phyloP scores from a whole-genome alignment of 345 rosid species.

The Anacardium occidentale region DNA sequence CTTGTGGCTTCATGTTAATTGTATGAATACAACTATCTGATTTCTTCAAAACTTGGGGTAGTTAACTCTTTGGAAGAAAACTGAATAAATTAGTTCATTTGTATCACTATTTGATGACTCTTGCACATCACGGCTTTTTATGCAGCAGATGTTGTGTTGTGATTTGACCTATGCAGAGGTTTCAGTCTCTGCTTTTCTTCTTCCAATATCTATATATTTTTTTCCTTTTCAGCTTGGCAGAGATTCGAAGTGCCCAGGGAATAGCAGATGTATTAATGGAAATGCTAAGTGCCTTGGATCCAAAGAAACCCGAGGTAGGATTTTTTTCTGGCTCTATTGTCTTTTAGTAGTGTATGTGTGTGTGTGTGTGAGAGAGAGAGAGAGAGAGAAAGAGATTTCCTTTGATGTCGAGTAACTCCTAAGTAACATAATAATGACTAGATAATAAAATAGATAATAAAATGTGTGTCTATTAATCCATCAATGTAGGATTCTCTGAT shows the following conservation, averaged over 20 bases:
- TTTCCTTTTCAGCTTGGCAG: slow-evolving; percentile 51
- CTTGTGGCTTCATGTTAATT: neutral
- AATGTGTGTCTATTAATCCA: neutral
- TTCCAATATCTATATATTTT: neutral
- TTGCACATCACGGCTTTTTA: neutral
- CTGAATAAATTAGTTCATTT: neutral
- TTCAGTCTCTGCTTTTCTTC: neutral
- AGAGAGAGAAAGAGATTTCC: neutral
- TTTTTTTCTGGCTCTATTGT: neutral
- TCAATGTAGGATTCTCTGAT: neutral
- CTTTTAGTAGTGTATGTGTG: slow-evolving; percentile 1
- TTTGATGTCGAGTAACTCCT: neutral
- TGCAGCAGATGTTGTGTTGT: neutral
- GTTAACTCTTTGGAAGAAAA: neutral
- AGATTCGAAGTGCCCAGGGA: slow-evolving; percentile 75
- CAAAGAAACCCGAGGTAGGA: slow-evolving; percentile 69
- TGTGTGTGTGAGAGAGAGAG: neutral
- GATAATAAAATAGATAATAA: neutral
- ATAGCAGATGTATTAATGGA: slow-evolving; percentile 73
- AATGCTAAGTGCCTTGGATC: slow-evolving; percentile 88
- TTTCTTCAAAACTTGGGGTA: neutral
- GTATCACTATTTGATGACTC: neutral
- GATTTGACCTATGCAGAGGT: neutral
- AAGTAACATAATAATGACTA: neutral
- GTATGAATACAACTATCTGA: neutral